Percentiles rank a stretch among this genome's conserved stretches.
Evolutionary conservation across 345 rosid species (phyloP).

Genomic region (Populus ilicifolia): DNA sequence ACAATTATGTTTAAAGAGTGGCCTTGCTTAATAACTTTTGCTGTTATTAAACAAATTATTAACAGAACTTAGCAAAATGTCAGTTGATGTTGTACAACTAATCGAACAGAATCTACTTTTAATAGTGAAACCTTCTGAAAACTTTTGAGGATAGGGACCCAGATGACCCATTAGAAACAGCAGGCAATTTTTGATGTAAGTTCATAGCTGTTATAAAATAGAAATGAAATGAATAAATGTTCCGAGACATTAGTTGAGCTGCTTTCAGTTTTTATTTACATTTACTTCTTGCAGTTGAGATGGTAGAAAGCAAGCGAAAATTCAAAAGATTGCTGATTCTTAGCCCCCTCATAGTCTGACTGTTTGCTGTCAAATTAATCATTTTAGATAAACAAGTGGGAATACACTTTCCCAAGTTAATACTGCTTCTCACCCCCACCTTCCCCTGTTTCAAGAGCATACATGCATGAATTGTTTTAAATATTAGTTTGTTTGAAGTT

Average conservation of each 20-base stretch:
- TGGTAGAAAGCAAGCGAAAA: no score
- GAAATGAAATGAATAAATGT: no score
- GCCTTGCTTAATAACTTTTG: no score
- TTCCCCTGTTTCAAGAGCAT: background rate
- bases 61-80: background rate
- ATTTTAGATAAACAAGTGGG: background rate
- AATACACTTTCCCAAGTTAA: background rate
- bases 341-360: background rate
- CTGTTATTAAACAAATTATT: background rate
- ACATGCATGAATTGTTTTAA: background rate
- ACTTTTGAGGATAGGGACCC: background rate
- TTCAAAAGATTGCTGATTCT: no score
- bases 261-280: no score
- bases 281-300: no score
- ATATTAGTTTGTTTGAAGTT: no score
- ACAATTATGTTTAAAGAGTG: no score
- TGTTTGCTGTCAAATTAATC: background rate
- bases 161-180: background rate
- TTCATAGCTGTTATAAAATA: no score
- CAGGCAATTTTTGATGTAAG: background rate
- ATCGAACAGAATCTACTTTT: no score
- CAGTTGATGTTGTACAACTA: background rate
- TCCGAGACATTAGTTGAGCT: background rate
- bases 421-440: background rate
- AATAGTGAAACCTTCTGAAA: background rate